A percentile compares a stretch with the other conserved stretches of the same genome.
Conservation (phyloP, 148 eudicot species). For the Polygonum maritimum region DNA sequence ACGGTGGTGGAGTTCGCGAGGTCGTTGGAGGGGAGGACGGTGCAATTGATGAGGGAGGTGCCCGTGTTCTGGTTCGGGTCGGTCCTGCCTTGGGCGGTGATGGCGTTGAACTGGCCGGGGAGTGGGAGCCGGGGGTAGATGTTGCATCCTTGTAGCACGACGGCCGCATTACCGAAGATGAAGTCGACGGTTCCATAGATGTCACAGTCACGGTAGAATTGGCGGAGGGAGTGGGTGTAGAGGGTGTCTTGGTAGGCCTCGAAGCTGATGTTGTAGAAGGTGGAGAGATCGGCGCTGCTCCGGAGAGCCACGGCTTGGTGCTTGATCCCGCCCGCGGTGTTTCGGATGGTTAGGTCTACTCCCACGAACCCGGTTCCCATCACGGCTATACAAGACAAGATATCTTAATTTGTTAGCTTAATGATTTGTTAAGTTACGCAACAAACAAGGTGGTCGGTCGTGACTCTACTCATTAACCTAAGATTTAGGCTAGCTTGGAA, state of each 20-base stretch:
- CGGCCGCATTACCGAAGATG: constrained; percentile 80
- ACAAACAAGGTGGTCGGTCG: too few relatives aligned
- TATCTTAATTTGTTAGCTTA: not conserved
- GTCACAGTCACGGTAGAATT: constrained; percentile 68
- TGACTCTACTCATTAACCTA: too few relatives aligned
- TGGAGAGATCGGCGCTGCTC: constrained; percentile 60
- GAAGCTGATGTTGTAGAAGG: constrained; percentile 71
- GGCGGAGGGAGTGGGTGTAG: constrained; percentile 64
- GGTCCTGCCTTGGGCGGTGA: constrained; percentile 73
- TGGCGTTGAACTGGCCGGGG: constrained; percentile 56
- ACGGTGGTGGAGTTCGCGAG: constrained; percentile 27
- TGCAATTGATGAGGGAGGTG: constrained; percentile 49
- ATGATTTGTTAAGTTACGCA: too few relatives aligned
- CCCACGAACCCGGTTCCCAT: constrained; percentile 52
- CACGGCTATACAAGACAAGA: constrained; percentile 32
- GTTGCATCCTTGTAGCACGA: constrained; percentile 55
- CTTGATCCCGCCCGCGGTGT: constrained; percentile 72
- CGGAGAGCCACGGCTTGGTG: constrained; percentile 80
- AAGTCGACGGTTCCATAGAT: constrained; percentile 79
- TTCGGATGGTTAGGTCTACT: constrained; percentile 49
- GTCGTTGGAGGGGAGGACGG: constrained; percentile 48
- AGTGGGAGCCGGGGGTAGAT: constrained; percentile 54
- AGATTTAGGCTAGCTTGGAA: too few relatives aligned
- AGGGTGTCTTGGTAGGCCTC: constrained; percentile 86
- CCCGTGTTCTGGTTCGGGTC: constrained; percentile 81